Conservation (phyloP, 345 rosid genomes). For the Gossypium turneri region DNA sequence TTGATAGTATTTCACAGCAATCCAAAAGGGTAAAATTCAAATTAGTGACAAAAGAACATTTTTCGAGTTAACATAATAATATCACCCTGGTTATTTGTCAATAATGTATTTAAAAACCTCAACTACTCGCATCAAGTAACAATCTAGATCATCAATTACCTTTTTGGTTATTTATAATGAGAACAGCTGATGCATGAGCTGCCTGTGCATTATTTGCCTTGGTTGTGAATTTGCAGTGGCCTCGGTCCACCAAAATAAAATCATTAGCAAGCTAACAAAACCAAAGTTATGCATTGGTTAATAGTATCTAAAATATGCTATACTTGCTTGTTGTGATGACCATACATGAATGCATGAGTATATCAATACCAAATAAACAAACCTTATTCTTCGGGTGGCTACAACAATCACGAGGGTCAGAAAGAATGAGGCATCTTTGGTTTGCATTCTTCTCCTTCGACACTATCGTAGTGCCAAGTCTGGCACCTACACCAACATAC, state of each 20-base stretch:
- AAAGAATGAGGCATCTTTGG: slow-evolving; percentile 57
- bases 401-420: slow-evolving; percentile 94
- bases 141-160: slow-evolving; percentile 41
- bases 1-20: no score
- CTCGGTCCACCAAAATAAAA: slow-evolving; percentile 86
- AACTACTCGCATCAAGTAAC: background rate
- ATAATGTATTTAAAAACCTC: background rate
- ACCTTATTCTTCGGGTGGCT: slow-evolving; percentile 64
- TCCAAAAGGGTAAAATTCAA: background rate
- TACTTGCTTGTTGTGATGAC: background rate
- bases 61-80: background rate
- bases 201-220: slow-evolving; percentile 88
- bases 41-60: background rate
- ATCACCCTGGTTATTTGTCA: slow-evolving; percentile 1
- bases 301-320: slow-evolving; percentile 11
- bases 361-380: background rate
- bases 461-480: slow-evolving; percentile 77
- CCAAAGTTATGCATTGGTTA: slow-evolving; percentile 9
- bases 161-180: slow-evolving; percentile 82
- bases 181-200: slow-evolving; percentile 89
- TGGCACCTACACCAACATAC: slow-evolving; percentile 95
- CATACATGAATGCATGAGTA: background rate
- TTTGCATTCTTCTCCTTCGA: slow-evolving; percentile 95
- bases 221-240: slow-evolving; percentile 77
- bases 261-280: slow-evolving; percentile 67